Percentiles rank a stretch among this genome's conserved stretches.
phyloP scores from a whole-genome alignment of 73 alveolate species.

The Paramecium pentaurelia region DNA sequence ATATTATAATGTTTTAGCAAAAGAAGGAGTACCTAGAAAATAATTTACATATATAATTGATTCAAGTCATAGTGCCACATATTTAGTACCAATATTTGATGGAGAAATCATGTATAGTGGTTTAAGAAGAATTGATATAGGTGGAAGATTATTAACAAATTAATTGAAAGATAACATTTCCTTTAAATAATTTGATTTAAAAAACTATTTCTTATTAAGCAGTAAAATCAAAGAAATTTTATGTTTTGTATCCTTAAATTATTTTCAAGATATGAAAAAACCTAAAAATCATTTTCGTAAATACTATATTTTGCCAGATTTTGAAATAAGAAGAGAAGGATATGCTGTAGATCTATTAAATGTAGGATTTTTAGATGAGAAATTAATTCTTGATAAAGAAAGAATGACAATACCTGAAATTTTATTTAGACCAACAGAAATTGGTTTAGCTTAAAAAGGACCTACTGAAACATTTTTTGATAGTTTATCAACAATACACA shows the following conservation, averaged over 20 bases:
- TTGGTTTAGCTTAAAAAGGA: slow-evolving; percentile 47
- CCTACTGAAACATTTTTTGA: background rate
- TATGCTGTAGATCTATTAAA: slow-evolving; percentile 48
- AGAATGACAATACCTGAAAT: slow-evolving; percentile 54
- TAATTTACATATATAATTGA: slow-evolving; percentile 34
- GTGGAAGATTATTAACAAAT: slow-evolving; percentile 51
- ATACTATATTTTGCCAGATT: slow-evolving; percentile 51
- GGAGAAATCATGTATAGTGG: slow-evolving; percentile 39
- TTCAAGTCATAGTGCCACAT: slow-evolving; percentile 55
- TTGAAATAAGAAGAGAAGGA: slow-evolving; percentile 39
- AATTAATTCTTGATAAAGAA: slow-evolving; percentile 42
- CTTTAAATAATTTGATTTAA: slow-evolving; percentile 37
- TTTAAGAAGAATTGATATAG: slow-evolving; percentile 48
- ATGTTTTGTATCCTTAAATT: slow-evolving; percentile 34
- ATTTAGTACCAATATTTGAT: slow-evolving; percentile 57
- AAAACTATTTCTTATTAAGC: slow-evolving; percentile 30
- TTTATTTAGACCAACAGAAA: slow-evolving; percentile 39
- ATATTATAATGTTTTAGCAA: background rate
- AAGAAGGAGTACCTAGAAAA: background rate
- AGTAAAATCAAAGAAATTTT: slow-evolving; percentile 44
- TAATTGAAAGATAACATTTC: slow-evolving; percentile 46
- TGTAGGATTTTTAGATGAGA: slow-evolving; percentile 37
- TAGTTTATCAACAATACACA: background rate
- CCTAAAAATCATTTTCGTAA: slow-evolving; percentile 22
- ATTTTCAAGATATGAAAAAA: slow-evolving; percentile 44